These are phyloP conservation scores for Yamadazyma friedrichii DNA, from an alignment of 1,139 yeast species.

Conservation along the genomic window DNA sequence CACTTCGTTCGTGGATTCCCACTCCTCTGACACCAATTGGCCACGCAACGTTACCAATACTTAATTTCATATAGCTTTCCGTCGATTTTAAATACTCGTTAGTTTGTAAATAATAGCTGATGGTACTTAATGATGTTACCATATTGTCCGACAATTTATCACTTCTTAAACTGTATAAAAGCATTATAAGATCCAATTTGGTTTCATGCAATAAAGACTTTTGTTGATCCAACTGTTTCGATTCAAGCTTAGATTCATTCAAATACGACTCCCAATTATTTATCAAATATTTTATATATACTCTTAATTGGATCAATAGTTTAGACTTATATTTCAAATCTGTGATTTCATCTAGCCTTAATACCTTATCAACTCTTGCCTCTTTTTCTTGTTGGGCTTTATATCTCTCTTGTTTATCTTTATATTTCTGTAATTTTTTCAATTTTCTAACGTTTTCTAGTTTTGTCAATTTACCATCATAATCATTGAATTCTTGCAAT, in stretches of 20 bases:
- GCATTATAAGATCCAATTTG: slow-evolving; percentile 56
- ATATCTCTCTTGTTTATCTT: slow-evolving; percentile 12
- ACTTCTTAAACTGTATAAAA: slow-evolving; percentile 58
- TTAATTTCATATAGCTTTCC: slow-evolving; percentile 70
- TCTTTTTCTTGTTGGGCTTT: slow-evolving; percentile 16
- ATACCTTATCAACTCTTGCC: slow-evolving; percentile 21
- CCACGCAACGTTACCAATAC: slow-evolving; percentile 91
- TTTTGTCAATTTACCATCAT: slow-evolving; percentile 18
- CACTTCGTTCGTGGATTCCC: slow-evolving; percentile 75
- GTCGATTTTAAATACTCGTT: slow-evolving; percentile 55
- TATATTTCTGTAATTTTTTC: slow-evolving; percentile 16
- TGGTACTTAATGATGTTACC: slow-evolving; percentile 58
- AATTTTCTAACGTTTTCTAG: slow-evolving; percentile 27
- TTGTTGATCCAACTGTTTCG: slow-evolving; percentile 9
- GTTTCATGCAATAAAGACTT: slow-evolving; percentile 46
- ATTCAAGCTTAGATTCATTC: neutral
- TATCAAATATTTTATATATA: slow-evolving; percentile 47
- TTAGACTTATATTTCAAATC: slow-evolving; percentile 24
- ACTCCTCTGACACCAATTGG: slow-evolving; percentile 83
- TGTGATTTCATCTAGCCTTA: slow-evolving; percentile 36
- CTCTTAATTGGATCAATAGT: slow-evolving; percentile 45
- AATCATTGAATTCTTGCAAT: slow-evolving; percentile 20
- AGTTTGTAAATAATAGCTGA: slow-evolving; percentile 58
- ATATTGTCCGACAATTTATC: slow-evolving; percentile 41
- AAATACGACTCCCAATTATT: slow-evolving; percentile 39